Conservation (phyloP, 495 filamentous ascomycete genomes). For the Talaromyces adpressus region DNA sequence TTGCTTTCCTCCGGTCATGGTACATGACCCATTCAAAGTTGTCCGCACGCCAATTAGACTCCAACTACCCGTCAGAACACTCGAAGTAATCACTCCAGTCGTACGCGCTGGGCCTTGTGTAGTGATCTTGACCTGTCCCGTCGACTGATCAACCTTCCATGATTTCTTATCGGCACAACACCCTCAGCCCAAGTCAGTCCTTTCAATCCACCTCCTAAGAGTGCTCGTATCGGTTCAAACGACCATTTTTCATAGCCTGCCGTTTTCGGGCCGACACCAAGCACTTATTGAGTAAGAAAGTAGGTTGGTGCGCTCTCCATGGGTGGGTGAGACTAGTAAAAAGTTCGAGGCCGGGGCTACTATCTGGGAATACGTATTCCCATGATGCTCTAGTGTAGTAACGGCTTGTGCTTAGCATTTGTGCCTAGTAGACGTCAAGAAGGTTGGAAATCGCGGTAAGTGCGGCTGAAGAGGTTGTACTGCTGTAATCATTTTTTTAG, state of each 20-base stretch:
- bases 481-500: too few species aligned
- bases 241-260: neutral
- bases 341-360: neutral
- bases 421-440: neutral
- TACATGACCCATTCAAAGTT: neutral
- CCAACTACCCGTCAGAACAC: neutral
- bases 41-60: neutral
- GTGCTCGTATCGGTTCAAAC: neutral
- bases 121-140: neutral
- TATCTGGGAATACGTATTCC: neutral
- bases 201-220: neutral
- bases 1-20: neutral
- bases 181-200: neutral
- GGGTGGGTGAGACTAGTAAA: neutral
- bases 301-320: neutral
- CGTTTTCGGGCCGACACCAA: neutral
- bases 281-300: neutral
- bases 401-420: neutral
- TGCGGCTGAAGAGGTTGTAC: too few species aligned
- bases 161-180: neutral
- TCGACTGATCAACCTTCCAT: neutral
- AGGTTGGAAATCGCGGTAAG: neutral
- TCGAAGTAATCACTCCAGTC: neutral
- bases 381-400: neutral
- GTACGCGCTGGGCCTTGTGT: neutral